A percentile compares a stretch with the other conserved stretches of the same genome.
Evolutionary conservation across 2,329 filamentous ascomycete species (phyloP).

Genomic region (Colletotrichum scovillei): DNA sequence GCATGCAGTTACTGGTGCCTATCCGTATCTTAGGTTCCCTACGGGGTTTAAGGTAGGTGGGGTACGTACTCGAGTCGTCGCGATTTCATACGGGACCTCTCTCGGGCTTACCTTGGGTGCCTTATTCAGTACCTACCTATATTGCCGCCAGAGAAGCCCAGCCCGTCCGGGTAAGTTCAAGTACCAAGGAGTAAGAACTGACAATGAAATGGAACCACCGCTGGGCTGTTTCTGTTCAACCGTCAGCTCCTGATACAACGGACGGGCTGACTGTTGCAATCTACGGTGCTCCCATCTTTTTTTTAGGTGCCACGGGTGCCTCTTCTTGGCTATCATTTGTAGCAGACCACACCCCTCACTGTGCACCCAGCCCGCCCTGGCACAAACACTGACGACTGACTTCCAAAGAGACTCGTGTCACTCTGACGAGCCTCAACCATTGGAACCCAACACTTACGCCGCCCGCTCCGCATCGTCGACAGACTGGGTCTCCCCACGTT

Average conservation of each 20-base stretch:
- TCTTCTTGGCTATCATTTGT: slow-evolving; percentile 24
- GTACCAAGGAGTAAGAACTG: background rate
- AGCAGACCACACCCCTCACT: background rate
- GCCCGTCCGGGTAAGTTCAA: background rate
- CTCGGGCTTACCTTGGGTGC: background rate
- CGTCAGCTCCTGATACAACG: background rate
- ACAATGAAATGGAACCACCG: background rate
- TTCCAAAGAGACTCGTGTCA: background rate
- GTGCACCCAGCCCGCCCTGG: background rate
- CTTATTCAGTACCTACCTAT: background rate
- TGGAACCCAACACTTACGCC: slow-evolving; percentile 32
- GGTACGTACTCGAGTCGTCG: background rate
- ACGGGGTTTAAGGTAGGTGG: no score
- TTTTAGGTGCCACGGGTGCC: slow-evolving; percentile 32
- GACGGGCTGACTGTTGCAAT: background rate
- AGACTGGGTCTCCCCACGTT: slow-evolving; percentile 3
- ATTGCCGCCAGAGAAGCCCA: background rate
- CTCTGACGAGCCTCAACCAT: slow-evolving; percentile 7
- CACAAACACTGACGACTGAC: background rate
- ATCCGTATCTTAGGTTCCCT: no score
- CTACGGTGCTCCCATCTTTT: slow-evolving; percentile 7
- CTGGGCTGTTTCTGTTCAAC: slow-evolving; percentile 10
- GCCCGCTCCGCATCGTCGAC: slow-evolving; percentile 9
- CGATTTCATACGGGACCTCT: background rate
- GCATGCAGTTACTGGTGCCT: background rate